A percentile compares a stretch with the other conserved stretches of the same genome.
Conservation (phyloP, 2,329 filamentous ascomycete species). For the Ophiosphaerella herpotricha region DNA sequence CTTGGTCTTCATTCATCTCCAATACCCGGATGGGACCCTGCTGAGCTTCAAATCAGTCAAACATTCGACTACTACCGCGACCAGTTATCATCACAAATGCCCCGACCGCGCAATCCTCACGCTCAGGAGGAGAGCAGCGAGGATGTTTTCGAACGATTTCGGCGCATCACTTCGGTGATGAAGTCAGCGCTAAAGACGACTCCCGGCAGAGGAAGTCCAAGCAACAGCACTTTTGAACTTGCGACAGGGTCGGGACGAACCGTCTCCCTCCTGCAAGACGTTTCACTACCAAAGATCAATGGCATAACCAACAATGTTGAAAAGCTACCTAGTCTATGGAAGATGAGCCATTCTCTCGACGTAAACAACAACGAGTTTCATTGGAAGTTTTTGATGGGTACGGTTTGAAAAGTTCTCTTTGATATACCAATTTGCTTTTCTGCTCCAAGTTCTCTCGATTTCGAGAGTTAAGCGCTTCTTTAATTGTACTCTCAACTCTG, state of each 20-base stretch:
- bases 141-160: conserved; percentile 40
- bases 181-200: conserved; percentile 28
- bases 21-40: conserved; percentile 40
- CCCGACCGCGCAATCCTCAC: conserved; percentile 28
- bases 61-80: conserved; percentile 42
- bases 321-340: conserved; percentile 34
- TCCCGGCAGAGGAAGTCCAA: conserved; percentile 32
- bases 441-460: not conserved
- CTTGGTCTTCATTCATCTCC: conserved; percentile 34
- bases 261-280: conserved; percentile 39
- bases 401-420: conserved; percentile 21
- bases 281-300: conserved; percentile 35
- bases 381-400: conserved; percentile 42
- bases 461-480: no score
- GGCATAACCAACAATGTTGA: conserved; percentile 28
- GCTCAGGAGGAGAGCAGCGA: conserved; percentile 28
- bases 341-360: conserved; percentile 34
- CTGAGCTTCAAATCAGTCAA: conserved; percentile 37
- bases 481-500: no score
- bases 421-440: not conserved
- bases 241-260: conserved; percentile 40
- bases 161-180: conserved; percentile 41
- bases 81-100: conserved; percentile 38
- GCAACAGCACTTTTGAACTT: conserved; percentile 40
- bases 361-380: conserved; percentile 38